Evolutionary conservation across 768 basidiomycete species (phyloP).

Genomic region (Grammothele lineata): DNA sequence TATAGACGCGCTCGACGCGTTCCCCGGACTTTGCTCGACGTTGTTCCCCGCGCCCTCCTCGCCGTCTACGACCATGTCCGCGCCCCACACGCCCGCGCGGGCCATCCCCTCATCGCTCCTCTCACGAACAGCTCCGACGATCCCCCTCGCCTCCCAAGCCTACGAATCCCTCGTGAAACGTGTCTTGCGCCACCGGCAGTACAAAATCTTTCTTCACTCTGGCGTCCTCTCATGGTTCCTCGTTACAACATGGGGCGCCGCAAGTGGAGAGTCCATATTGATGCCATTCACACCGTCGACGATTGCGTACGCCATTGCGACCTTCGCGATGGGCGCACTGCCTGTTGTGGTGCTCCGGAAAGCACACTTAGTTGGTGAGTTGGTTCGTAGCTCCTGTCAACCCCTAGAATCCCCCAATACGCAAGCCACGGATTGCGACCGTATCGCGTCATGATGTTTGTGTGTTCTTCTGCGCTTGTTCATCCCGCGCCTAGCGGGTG

Average conservation of each 20-base stretch:
- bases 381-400: not conserved
- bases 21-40: not conserved
- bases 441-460: too few species aligned
- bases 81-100: constrained; percentile 35
- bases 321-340: constrained; percentile 51
- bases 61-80: constrained; percentile 12
- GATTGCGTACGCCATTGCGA: constrained; percentile 34
- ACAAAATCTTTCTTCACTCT: constrained; percentile 42
- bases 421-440: too few species aligned
- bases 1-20: constrained; percentile 7
- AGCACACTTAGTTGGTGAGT: constrained; percentile 54
- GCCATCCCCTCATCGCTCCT: constrained; percentile 35
- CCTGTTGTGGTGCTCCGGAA: constrained; percentile 60
- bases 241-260: constrained; percentile 34
- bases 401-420: constrained; percentile 15
- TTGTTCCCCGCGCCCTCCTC: constrained; percentile 8
- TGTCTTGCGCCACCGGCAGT: constrained; percentile 54
- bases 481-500: too few species aligned
- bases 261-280: constrained; percentile 37
- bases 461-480: too few species aligned
- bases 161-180: constrained; percentile 67
- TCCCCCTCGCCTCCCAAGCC: constrained; percentile 53
- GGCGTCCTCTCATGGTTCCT: constrained; percentile 41
- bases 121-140: constrained; percentile 46
- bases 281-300: constrained; percentile 34